Conservation (phyloP, 73 alveolate species). For the Durusdinium trenchii region DNA sequence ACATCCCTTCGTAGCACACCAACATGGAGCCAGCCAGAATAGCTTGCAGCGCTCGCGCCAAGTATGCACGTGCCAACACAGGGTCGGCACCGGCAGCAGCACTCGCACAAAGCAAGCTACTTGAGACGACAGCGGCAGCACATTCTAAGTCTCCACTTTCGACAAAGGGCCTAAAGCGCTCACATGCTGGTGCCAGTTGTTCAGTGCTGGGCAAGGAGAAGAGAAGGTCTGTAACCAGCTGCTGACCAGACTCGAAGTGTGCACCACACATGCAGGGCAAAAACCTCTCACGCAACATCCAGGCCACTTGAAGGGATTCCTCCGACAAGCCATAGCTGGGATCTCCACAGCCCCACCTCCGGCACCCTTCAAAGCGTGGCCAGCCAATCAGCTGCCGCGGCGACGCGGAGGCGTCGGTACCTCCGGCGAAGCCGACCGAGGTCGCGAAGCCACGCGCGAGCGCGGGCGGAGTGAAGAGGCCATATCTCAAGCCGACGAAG, state of each 20-base stretch:
- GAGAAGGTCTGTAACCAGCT: constrained; percentile 62
- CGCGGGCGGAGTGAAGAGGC: constrained; percentile 16
- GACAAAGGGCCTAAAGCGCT: constrained; percentile 60
- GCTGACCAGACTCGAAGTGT: constrained; percentile 59
- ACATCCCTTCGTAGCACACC: constrained; percentile 75
- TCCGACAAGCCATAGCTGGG: constrained; percentile 36
- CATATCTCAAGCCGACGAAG: constrained; percentile 60
- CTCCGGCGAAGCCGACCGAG: too few relatives aligned
- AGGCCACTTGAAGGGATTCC: constrained; percentile 37
- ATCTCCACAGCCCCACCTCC: constrained; percentile 61
- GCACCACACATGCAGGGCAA: constrained; percentile 68
- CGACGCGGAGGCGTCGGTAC: background rate
- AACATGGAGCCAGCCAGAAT: constrained; percentile 51
- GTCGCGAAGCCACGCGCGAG: too few relatives aligned
- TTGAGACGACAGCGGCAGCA: constrained; percentile 64
- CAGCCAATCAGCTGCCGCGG: constrained; percentile 67
- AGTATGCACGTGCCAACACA: constrained; percentile 44
- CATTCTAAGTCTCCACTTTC: constrained; percentile 72
- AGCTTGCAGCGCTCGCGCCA: constrained; percentile 74
- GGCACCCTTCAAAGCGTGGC: constrained; percentile 74
- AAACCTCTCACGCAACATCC: constrained; percentile 59
- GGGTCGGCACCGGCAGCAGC: constrained; percentile 67
- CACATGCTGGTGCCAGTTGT: constrained; percentile 74
- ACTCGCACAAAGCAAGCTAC: constrained; percentile 79
- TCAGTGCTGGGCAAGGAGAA: constrained; percentile 54